These are phyloP conservation scores for Colletotrichum incanum DNA, from an alignment of 2,329 filamentous ascomycete species.

Conservation along the genomic window DNA sequence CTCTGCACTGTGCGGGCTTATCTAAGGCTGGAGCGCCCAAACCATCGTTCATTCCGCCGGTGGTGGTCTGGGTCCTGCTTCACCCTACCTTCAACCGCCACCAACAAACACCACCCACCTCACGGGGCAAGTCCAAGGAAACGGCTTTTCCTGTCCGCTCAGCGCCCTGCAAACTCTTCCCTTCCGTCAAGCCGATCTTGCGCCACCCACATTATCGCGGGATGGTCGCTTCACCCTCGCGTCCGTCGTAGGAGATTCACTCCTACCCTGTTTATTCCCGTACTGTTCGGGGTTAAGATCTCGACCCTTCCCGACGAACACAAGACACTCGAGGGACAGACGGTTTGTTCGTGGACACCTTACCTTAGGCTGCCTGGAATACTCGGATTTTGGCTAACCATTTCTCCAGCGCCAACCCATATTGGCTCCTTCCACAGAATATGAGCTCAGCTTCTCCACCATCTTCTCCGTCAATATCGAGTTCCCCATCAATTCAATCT, in stretches of 20 bases:
- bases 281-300: slow-evolving; percentile 2
- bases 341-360: slow-evolving; percentile 34
- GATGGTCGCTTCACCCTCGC: slow-evolving; percentile 31
- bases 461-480: slow-evolving; percentile 12
- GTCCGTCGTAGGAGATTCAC: slow-evolving; percentile 33
- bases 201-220: background rate
- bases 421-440: slow-evolving; percentile 25
- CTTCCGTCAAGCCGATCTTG: background rate
- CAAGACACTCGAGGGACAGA: slow-evolving; percentile 1
- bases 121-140: slow-evolving; percentile 3
- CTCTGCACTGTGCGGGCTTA: slow-evolving; percentile 40
- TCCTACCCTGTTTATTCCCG: slow-evolving; percentile 27
- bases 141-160: background rate
- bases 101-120: slow-evolving; percentile 9
- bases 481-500: slow-evolving; percentile 1
- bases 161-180: background rate
- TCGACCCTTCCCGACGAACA: slow-evolving; percentile 17
- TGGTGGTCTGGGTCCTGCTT: slow-evolving; percentile 5
- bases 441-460: slow-evolving; percentile 41
- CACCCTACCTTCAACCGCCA: slow-evolving; percentile 29
- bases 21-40: slow-evolving; percentile 33
- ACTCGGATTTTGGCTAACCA: slow-evolving; percentile 7
- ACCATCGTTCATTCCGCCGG: slow-evolving; percentile 1
- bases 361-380: background rate
- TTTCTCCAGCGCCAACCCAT: slow-evolving; percentile 33